Evolutionary conservation across 352 stramenopile genomes (phyloP), one percentile per base, ranked within the genome.

Genomic region (Hyaloperonospora arabidopsidis): DNA sequence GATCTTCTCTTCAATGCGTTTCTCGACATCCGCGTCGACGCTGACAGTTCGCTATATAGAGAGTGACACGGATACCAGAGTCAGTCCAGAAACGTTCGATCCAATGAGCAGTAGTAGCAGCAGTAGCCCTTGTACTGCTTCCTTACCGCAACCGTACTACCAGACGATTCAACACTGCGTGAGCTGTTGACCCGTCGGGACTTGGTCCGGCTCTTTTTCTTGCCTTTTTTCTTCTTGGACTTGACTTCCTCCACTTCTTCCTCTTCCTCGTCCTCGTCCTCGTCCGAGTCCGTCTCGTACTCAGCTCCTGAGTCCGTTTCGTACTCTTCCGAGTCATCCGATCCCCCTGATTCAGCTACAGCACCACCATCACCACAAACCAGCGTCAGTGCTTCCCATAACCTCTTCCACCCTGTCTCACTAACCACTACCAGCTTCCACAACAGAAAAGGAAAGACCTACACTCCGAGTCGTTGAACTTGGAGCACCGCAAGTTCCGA

Each of bases 401-500:
- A 32, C 25, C 4, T 8, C 25, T 8, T 8, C 25, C 8, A 10
- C 25, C 25, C 25, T 8, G 25, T 19, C 5, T 44, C 38, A 18
- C 38, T 8, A 22, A 22, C 15, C 15, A 44, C 38, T 2, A n/a
- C 21, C 40, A 21, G 18, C 40, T 28, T 8, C 18, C 3, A 15
- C 38, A 45, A 4, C 8, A 19, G 21, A 5, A 49, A 21, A 18
- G 3, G 15, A 28, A 52, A 29, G 36, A 67, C 80, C 48, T 83
- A 91, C 81, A 92, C 47, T 92, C 81, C 48, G 79, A 89, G 71
- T 93, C 83, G 59, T 93, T 91, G 43, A 93, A 93, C 66, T 93
- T 93, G 54, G 83, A 90, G 63, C 79, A 93, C 5, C 83, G 81
- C 51, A 93, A 65, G 52, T 93, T 93, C 19, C 80, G 75, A 62